These are phyloP conservation scores for Fraxinus anomala DNA, from an alignment of 257 asterid genomes.

Conservation along the genomic window DNA sequence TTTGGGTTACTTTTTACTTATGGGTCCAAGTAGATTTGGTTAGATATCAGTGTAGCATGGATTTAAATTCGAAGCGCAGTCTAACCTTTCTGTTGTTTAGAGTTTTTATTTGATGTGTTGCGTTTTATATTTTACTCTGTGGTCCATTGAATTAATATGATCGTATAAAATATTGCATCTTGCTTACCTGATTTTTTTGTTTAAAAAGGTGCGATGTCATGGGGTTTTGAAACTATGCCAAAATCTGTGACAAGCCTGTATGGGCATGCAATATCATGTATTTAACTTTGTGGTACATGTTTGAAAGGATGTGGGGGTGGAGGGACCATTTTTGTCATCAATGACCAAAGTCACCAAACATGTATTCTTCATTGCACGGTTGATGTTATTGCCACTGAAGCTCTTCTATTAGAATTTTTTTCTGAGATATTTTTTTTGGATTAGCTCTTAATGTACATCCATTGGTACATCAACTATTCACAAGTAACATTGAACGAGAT, in stretches of 20 bases:
- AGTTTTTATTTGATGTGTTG: not conserved
- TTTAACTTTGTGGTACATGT: too few relatives aligned
- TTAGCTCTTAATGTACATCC: not conserved
- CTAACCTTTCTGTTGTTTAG: not conserved
- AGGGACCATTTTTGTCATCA: too few relatives aligned
- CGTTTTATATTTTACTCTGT: not conserved
- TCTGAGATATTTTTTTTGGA: not conserved
- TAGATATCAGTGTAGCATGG: not conserved
- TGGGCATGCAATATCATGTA: too few relatives aligned
- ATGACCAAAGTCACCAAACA: too few relatives aligned
- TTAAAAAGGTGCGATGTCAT: too few relatives aligned
- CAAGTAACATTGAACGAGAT: not conserved
- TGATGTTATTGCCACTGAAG: not conserved
- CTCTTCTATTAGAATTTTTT: not conserved
- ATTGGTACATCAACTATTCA: not conserved
- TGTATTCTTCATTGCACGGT: not conserved
- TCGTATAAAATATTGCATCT: not conserved
- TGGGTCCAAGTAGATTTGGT: not conserved
- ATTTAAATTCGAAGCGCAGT: not conserved
- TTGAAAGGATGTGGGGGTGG: too few relatives aligned
- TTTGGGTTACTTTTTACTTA: not conserved
- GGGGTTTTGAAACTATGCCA: too few relatives aligned
- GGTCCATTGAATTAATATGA: not conserved
- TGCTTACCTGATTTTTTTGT: not conserved
- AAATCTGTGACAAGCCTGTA: too few relatives aligned